phyloP scores from a whole-genome alignment of 2,329 filamentous ascomycete species.

The Ceratocystis cubensis region DNA sequence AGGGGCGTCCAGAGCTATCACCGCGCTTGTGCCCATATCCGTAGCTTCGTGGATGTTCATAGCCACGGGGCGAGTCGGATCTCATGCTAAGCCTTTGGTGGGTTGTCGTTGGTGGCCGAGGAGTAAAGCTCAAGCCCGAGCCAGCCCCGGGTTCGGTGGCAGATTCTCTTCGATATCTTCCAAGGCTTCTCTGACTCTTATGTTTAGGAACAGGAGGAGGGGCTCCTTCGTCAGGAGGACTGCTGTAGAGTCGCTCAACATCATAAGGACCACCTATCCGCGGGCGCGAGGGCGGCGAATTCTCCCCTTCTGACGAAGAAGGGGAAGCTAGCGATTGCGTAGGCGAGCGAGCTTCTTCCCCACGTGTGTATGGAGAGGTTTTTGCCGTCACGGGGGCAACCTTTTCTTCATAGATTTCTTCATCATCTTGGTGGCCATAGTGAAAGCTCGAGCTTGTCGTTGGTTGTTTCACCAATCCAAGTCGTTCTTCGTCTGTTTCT shows the following conservation, averaged over 20 bases:
- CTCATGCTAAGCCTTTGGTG: background rate
- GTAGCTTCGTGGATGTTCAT: background rate
- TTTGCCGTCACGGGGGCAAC: background rate
- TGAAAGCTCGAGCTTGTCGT: constrained; percentile 8
- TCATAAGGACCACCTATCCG: constrained; percentile 18
- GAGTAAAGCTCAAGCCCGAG: background rate
- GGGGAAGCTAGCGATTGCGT: constrained; percentile 3
- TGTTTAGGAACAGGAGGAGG: constrained; percentile 15
- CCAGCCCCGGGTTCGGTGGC: constrained; percentile 35
- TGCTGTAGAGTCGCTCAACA: constrained; percentile 18
- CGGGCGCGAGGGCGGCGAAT: background rate
- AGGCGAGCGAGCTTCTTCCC: background rate
- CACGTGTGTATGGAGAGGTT: background rate
- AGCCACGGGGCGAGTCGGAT: background rate
- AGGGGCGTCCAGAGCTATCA: background rate
- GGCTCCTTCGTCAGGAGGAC: background rate
- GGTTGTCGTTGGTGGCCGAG: constrained; percentile 9
- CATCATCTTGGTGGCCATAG: constrained; percentile 15
- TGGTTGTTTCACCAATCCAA: constrained; percentile 73
- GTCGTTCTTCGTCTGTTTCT: constrained; percentile 67
- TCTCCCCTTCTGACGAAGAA: constrained; percentile 13
- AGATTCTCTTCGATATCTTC: background rate
- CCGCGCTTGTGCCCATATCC: background rate
- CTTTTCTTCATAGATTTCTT: constrained; percentile 20
- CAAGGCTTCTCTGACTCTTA: background rate